Evolutionary conservation across 1,284 basidiomycete genomes (phyloP).

Genomic region (Omphalotus olearius): DNA sequence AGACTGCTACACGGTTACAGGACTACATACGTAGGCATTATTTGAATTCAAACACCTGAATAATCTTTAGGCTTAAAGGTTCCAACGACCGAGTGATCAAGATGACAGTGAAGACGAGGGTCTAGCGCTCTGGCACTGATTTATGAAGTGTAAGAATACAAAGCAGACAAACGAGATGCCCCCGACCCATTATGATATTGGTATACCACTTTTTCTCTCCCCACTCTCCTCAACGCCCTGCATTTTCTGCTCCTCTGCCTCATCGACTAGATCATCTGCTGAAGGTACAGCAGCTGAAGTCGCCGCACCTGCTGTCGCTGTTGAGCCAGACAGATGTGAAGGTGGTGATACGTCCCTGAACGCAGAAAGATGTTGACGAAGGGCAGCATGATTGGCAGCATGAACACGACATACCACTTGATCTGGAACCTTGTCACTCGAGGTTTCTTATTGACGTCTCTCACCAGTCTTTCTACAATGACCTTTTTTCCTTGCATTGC

Average conservation of each 20-base stretch:
- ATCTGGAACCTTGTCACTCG: slow-evolving; percentile 91
- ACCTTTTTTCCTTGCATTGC: slow-evolving; percentile 61
- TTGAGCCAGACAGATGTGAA: slow-evolving; percentile 31
- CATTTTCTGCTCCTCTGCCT: slow-evolving; percentile 19
- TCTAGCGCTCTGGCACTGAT: no score
- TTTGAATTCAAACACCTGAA: no score
- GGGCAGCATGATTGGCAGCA: neutral
- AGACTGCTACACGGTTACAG: no score
- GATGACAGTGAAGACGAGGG: no score
- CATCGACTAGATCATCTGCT: slow-evolving; percentile 60
- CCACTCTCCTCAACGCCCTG: no score
- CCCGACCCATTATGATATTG: no score
- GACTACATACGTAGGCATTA: no score
- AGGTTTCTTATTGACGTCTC: slow-evolving; percentile 91
- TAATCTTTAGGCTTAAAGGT: no score
- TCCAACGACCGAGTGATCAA: no score
- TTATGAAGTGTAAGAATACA: no score
- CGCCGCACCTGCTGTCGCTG: slow-evolving; percentile 59
- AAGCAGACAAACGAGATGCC: no score
- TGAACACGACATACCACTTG: slow-evolving; percentile 60
- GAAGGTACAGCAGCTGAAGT: slow-evolving; percentile 78
- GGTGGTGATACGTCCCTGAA: slow-evolving; percentile 67
- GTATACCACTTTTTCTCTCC: no score
- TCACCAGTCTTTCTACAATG: slow-evolving; percentile 73
- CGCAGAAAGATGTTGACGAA: slow-evolving; percentile 7